Conservation (phyloP, 352 stramenopile genomes). For the Phytophthora hybrid region DNA sequence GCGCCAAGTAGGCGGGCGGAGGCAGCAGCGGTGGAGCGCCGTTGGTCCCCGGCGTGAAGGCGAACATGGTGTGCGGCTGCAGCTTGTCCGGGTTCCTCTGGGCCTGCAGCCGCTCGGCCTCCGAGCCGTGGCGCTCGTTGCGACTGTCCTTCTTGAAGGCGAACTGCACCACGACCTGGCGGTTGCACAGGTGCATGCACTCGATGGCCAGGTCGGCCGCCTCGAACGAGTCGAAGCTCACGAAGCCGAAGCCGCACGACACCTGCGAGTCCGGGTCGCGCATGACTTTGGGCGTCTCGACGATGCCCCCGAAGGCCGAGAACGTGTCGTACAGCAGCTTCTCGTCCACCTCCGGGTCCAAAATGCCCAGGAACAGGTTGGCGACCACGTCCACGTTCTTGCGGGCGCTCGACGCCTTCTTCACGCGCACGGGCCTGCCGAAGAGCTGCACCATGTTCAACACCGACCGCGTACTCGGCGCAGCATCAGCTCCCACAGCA, state of each 20-base stretch:
- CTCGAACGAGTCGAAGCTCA: conserved; percentile 98
- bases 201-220: conserved; percentile 98
- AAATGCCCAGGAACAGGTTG: conserved; percentile 98
- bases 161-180: conserved; percentile 98
- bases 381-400: conserved; percentile 98
- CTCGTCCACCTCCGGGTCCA: conserved; percentile 98
- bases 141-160: conserved; percentile 98
- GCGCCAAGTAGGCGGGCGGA: too few relatives aligned
- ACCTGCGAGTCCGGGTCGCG: conserved; percentile 93
- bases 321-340: conserved; percentile 99
- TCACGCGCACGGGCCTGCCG: conserved; percentile 95
- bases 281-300: conserved; percentile 96
- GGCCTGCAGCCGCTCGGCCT: conserved; percentile 88
- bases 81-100: conserved; percentile 86
- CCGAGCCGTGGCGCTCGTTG: conserved; percentile 93
- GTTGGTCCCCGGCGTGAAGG: conserved; percentile 1
- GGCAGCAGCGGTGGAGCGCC: too few relatives aligned
- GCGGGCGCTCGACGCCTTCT: conserved; percentile 96
- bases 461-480: conserved; percentile 98
- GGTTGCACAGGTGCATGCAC: conserved; percentile 99
- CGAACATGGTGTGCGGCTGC: conserved; percentile 84
- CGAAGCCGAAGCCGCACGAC: conserved; percentile 97
- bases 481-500: conserved; percentile 97
- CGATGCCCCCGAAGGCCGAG: conserved; percentile 97
- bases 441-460: conserved; percentile 99